Base-by-base conservation (phyloP, 768 basidiomycete species). In the Mycena leptocephala region DNA sequence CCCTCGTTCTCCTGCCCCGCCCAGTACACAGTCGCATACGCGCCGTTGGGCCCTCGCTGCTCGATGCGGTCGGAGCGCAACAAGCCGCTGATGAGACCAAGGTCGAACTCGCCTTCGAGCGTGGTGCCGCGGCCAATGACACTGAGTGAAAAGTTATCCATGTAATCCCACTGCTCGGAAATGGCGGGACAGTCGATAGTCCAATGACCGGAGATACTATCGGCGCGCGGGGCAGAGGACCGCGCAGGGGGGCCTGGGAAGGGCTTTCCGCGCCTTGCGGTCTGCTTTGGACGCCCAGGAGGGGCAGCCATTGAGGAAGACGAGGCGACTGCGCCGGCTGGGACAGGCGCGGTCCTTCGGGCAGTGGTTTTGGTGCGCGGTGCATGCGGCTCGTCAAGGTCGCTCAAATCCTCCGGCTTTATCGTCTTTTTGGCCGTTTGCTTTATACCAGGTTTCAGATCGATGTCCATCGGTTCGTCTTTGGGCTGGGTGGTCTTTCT, bases 21-120 rank as follows among this genome's bases (percentile, higher is more conserved):
- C 76, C 76, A 77, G 30, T 46, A 24, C 18, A 77, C 56, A 6
- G 69, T 41, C 13, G 72, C 76, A 41, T 77, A 77, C 33, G 69
- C 76, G 53, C 76, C 76, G 20, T 70, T 58, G 9, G 67, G 22
- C 1, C 75, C 74, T 13, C 76, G 76, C 43, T 68, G 53, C 58
- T 77, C 76, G 26, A 77, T 69, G 35, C 64, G 68, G 20, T 46
- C 63, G 51, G 62, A 65, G 35, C 72, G 76, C 63, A 77, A 33
- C 39, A 77, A 35, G 20, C 76, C 76, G 28, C 26, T 26, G 43
- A 77, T 66, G 33, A 77, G 48, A 16, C 72, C 76, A 4, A 77
- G 37, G 4, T 77, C 76, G 39, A 77, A 77, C 58, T 77, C 76
- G 56, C 63, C 71, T 28, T 67, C 67, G 72, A 77, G 64, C 39